Conservation (phyloP, 192 early-diverging fungal genomes). For the Coemansia sp. region DNA sequence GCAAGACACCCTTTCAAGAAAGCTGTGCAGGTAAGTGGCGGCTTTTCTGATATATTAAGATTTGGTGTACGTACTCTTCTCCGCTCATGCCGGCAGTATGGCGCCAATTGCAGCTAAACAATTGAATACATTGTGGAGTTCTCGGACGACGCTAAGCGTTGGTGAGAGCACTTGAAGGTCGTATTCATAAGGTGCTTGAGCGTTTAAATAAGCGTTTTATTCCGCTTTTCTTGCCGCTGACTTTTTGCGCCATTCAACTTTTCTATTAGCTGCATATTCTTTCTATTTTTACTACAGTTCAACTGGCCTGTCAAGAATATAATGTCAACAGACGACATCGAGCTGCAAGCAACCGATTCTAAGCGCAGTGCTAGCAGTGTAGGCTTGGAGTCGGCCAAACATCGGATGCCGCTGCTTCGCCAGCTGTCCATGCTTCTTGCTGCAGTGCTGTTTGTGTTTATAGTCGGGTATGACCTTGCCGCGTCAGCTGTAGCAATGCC, state of each 20-base stretch:
- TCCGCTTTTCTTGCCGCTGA: not conserved
- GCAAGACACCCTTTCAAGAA: not conserved
- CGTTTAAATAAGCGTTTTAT: not conserved
- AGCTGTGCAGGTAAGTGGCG: not conserved
- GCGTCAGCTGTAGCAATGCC: constrained; percentile 74
- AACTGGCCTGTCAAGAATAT: not conserved
- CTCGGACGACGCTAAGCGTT: not conserved
- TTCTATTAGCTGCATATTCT: not conserved
- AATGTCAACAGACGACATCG: constrained; percentile 3
- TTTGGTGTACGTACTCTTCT: not conserved
- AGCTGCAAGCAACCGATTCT: not conserved
- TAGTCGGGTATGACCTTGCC: constrained; percentile 75
- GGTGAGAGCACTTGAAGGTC: not conserved
- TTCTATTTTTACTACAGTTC: not conserved
- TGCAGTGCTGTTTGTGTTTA: constrained; percentile 60
- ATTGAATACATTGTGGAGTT: not conserved
- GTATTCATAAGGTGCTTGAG: not conserved
- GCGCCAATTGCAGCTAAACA: not conserved
- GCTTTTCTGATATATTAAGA: not conserved
- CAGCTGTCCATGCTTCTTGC: constrained; percentile 8
- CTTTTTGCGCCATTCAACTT: not conserved
- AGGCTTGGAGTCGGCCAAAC: not conserved
- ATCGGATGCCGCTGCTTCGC: not conserved
- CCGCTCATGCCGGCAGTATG: not conserved
- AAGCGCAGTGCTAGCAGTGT: not conserved